phyloP scores from a whole-genome alignment of 2,329 filamentous ascomycete species.

The Cadophora gregata region DNA sequence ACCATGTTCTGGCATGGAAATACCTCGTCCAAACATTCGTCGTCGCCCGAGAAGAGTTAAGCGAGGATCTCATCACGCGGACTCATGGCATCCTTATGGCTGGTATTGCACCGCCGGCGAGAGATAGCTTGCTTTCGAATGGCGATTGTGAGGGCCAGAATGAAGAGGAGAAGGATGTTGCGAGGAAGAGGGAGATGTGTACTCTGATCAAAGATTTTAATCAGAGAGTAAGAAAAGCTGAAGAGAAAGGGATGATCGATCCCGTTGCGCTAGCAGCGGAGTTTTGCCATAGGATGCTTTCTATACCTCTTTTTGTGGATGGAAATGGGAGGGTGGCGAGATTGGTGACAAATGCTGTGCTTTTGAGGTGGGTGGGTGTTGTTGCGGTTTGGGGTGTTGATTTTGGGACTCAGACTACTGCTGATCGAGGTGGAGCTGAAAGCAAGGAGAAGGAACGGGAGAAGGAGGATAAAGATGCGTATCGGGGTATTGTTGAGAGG shows the following conservation, averaged over 20 bases:
- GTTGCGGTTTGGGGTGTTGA: neutral
- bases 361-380: neutral
- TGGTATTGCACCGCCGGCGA: neutral
- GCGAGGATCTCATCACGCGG: neutral
- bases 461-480: too few relatives aligned
- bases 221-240: neutral
- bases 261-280: neutral
- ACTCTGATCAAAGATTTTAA: neutral
- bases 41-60: neutral
- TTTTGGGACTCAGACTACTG: too few relatives aligned
- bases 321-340: neutral
- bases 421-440: too few relatives aligned
- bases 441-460: too few relatives aligned
- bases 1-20: neutral
- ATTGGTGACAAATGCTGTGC: neutral
- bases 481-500: too few relatives aligned
- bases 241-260: neutral
- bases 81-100: neutral
- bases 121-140: too few relatives aligned
- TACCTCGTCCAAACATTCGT: neutral
- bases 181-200: neutral
- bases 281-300: neutral
- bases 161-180: too few relatives aligned
- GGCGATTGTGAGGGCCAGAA: too few relatives aligned
- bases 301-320: neutral